Conservation (phyloP, 345 rosid genomes). For the Murraya paniculata region DNA sequence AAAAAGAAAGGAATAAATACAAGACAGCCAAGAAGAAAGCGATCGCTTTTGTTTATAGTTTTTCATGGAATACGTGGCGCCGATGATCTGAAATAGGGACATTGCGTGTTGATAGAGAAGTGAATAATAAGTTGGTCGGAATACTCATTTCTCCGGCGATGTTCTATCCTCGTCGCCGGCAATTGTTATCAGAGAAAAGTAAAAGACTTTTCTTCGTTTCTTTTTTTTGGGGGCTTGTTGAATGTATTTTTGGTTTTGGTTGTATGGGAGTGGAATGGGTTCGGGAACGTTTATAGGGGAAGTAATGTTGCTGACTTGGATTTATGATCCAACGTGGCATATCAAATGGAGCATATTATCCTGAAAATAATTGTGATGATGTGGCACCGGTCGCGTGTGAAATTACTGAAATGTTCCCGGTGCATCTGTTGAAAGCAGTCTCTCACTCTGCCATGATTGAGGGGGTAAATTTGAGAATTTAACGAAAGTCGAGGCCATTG, state of each 20-base stretch:
- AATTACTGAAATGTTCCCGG: neutral
- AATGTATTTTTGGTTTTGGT: conserved; percentile 20
- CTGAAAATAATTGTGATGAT: neutral
- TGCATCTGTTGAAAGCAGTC: neutral
- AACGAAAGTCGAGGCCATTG: neutral
- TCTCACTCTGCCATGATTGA: neutral
- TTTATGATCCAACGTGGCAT: conserved; percentile 3
- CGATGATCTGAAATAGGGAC: conserved; percentile 60
- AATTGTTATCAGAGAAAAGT: neutral
- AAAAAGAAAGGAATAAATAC: conserved; percentile 33
- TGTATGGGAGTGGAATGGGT: conserved; percentile 16
- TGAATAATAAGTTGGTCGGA: conserved; percentile 24
- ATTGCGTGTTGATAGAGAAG: conserved; percentile 31
- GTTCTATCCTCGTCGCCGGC: conserved; percentile 27
- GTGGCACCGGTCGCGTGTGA: neutral
- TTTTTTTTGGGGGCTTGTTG: neutral
- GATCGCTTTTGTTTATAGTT: conserved; percentile 23
- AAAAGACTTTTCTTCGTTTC: neutral
- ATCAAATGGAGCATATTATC: conserved; percentile 9
- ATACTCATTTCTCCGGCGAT: conserved; percentile 55
- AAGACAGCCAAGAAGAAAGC: neutral
- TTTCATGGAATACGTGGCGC: conserved; percentile 70
- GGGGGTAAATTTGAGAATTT: conserved; percentile 10
- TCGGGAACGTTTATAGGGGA: conserved; percentile 35
- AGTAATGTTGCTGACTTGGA: conserved; percentile 38